Base-by-base conservation (phyloP, 1,284 basidiomycete genomes). In the Vanrija sp. region DNA sequence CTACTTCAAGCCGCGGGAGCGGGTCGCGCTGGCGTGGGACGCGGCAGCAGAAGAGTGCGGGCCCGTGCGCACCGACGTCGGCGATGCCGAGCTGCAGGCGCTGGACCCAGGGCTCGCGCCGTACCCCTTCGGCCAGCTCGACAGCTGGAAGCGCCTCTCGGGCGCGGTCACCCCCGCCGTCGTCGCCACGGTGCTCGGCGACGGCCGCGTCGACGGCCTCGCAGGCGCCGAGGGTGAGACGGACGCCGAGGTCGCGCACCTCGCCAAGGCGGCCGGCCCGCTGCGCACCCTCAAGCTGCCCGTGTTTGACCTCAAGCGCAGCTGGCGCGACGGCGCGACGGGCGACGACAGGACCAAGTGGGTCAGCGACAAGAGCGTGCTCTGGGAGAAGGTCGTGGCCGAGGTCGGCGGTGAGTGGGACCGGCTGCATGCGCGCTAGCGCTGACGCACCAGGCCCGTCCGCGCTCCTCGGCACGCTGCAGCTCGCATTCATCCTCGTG, bases 301-400 rank as follows among this genome's bases (percentile, higher is more conserved):
- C 0, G 49, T 51, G 39, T 76, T 79, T 44, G 71, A 77, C 44
- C 54, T 77, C 39, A 75, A 73, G 62, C 58, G 74, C 38, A 77
- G 74, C 18, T 79, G 78, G 78, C 65, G 63, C 19, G 55, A 58
- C 2, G 77, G 77, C 1, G 78, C 75, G 1, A 64, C 72, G 0
- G 79, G 78, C 0, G 74, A 75, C 38, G 76, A 78, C 42, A 61
- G 79, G 2, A 78, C 71, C 6, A 44, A 62, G 38, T 77, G 69
- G 60, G 71, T 75, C 16, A 70, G 60, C 49, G 79, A 80, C 64
- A 79, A 79, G 67, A 78, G 73, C 54, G 76, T 73, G 74, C 54
- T 75, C 29, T 59, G 78, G 47, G 65, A 61, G 2, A 19, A 69
- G 26, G 67, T 77, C 0, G 61, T 76, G 1, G 46, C 48, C 4